Evolutionary conservation across 179 eudicot genomes (phyloP), one percentile per base, ranked within the genome.

Genomic region (Vitellaria paradoxa): DNA sequence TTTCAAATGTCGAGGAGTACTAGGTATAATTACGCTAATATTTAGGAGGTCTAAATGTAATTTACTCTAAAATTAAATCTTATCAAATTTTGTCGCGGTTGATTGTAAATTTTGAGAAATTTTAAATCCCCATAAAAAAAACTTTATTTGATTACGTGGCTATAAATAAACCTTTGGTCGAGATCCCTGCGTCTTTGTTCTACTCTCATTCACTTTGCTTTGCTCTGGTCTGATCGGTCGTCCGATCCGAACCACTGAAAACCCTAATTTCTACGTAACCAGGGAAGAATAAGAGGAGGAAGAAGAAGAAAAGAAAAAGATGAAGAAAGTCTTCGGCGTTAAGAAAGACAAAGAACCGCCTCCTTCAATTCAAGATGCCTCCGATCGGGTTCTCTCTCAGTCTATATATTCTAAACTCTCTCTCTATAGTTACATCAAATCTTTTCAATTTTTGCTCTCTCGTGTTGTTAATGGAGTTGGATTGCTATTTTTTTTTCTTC

Each of bases 291-390:
- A 4, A 67, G n/a, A 46, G 37, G 30, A 71, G 10, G 59, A 37
- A 4, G 47, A 70, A 23, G 2, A 68, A 82, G 37, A 30, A 30
- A 30, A 30, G 37, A 30, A 63, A 37, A 76, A 46, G 75, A 87
- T 92, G 98, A 90, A 87, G 84, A 88, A 92, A 81, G 85, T 94
- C 45, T 94, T 94, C 80, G 97, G 98, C 40, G 87, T 62, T 50
- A 92, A 88, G 92, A 94, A 94, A 72, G 85, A 89, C 59, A 92
- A 87, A 75, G 91, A 87, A 63, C 97, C 97, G 14, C 91, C 98
- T 85, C 92, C 97, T 45, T 92, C 98, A 9, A 66, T 94, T 57
- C 84, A 85, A 71, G 98, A 94, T 75, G 87, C 98, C 62, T 87
- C 97, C 65, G 94, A 94, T 85, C 88, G 94, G 86, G 98, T 94